Conservation (phyloP, 306 rosid genomes). For the Casuarina glauca region DNA sequence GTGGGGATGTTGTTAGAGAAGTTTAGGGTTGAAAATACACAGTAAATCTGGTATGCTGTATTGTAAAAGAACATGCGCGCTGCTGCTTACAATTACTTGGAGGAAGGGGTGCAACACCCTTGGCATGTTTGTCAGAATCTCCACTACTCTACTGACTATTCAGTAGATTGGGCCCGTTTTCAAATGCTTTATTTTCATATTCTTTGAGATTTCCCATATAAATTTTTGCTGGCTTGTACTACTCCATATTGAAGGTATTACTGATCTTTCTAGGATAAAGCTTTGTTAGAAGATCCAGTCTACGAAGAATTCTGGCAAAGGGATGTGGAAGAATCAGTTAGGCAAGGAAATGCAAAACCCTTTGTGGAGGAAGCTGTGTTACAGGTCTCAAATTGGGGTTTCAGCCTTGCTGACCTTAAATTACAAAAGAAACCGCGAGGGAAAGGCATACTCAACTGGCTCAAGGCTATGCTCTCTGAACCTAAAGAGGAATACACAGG, state of each 20-base stretch:
- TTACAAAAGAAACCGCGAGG: constrained; percentile 66
- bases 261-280: constrained; percentile 65
- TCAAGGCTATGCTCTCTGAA: constrained; percentile 65
- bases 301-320: constrained; percentile 98
- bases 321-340: constrained; percentile 92
- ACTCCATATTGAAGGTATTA: constrained; percentile 15
- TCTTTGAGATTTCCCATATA: not conserved
- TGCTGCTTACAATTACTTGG: not conserved
- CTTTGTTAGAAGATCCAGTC: constrained; percentile 87
- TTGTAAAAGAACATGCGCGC: not conserved
- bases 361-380: constrained; percentile 87
- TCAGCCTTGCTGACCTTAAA: constrained; percentile 85
- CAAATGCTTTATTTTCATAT: not conserved
- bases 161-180: not conserved
- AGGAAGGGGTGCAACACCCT: not conserved
- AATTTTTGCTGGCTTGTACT: constrained; percentile 8
- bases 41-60: not conserved
- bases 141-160: not conserved
- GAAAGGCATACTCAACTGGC: constrained; percentile 58
- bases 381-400: constrained; percentile 95
- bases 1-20: too few relatives aligned
- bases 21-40: not conserved
- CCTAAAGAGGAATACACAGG: constrained; percentile 69
- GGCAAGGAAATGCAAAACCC: constrained; percentile 75
- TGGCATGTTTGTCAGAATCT: not conserved